Conservation (phyloP, 192 early-diverging fungal species). For the Podila horticola region DNA sequence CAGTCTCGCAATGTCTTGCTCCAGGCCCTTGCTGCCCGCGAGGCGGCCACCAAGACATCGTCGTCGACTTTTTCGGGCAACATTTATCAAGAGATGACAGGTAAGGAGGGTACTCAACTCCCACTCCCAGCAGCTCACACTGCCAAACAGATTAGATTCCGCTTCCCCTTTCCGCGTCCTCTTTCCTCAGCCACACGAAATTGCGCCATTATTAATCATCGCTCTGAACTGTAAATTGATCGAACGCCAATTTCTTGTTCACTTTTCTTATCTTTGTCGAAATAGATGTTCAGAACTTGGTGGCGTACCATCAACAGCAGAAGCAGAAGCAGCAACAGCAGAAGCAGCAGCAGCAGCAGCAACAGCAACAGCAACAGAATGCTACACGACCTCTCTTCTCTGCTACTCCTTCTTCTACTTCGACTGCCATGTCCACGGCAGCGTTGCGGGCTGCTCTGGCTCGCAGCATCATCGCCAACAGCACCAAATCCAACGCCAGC, state of each 20-base stretch:
- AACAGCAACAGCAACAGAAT: constrained; percentile 4
- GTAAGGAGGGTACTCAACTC: constrained; percentile 23
- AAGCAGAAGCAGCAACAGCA: constrained; percentile 10
- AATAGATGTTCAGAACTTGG: constrained; percentile 16
- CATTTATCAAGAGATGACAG: constrained; percentile 33
- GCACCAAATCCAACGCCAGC: constrained; percentile 1
- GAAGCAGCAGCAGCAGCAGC: constrained; percentile 2
- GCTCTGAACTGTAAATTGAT: not conserved
- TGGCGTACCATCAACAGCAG: constrained; percentile 15
- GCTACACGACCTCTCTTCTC: no score
- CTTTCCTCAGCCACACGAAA: not conserved
- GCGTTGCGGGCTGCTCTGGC: not conserved
- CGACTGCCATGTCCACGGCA: not conserved
- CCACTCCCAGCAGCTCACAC: no score
- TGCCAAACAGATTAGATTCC: not conserved
- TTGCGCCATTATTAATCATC: not conserved
- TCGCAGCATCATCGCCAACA: constrained; percentile 11
- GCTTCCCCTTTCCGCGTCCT: not conserved
- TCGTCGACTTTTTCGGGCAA: not conserved
- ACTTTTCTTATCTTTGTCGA: not conserved
- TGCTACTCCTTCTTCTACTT: not conserved
- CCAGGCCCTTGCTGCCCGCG: constrained; percentile 20
- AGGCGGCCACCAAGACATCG: constrained; percentile 10
- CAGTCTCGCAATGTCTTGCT: constrained; percentile 24
- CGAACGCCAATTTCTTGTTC: not conserved